Evolutionary conservation across 2,329 filamentous ascomycete species (phyloP).

Genomic region (Penicillium sp.): DNA sequence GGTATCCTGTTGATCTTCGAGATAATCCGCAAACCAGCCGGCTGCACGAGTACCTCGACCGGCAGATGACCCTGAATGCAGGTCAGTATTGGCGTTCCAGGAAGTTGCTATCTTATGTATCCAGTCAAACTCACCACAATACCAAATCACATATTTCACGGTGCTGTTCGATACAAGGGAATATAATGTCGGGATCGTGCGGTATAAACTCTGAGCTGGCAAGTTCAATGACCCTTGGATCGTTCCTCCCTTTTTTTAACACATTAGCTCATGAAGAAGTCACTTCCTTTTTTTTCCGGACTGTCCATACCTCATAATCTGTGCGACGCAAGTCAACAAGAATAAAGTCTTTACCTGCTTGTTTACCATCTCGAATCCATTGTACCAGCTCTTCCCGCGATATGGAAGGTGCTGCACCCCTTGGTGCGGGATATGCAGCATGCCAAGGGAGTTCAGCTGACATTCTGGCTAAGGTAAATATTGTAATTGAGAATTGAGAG

Average conservation of each 20-base stretch:
- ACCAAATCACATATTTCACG: slow-evolving; percentile 39
- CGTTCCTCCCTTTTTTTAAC: slow-evolving; percentile 52
- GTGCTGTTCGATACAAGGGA: slow-evolving; percentile 28
- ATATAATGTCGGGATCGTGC: slow-evolving; percentile 37
- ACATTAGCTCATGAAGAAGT: background rate
- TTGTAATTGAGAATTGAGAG: background rate
- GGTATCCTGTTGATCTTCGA: slow-evolving; percentile 42
- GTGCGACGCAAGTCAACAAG: slow-evolving; percentile 48
- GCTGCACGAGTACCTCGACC: slow-evolving; percentile 56
- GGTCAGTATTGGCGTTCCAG: background rate
- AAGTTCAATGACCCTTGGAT: slow-evolving; percentile 55
- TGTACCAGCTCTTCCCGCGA: slow-evolving; percentile 37
- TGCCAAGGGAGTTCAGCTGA: slow-evolving; percentile 36
- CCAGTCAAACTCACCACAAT: slow-evolving; percentile 37
- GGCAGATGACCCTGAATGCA: slow-evolving; percentile 49
- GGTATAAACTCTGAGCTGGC: slow-evolving; percentile 42
- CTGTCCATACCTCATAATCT: slow-evolving; percentile 44
- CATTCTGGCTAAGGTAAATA: background rate
- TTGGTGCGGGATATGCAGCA: slow-evolving; percentile 40
- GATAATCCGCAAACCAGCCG: slow-evolving; percentile 55
- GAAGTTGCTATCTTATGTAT: background rate
- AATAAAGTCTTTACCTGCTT: slow-evolving; percentile 35
- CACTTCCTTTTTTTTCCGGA: background rate
- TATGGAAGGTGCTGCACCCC: slow-evolving; percentile 25
- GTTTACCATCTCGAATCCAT: slow-evolving; percentile 33